Conservation (phyloP, 106 monocot species). For the Dendrobium officinale region DNA sequence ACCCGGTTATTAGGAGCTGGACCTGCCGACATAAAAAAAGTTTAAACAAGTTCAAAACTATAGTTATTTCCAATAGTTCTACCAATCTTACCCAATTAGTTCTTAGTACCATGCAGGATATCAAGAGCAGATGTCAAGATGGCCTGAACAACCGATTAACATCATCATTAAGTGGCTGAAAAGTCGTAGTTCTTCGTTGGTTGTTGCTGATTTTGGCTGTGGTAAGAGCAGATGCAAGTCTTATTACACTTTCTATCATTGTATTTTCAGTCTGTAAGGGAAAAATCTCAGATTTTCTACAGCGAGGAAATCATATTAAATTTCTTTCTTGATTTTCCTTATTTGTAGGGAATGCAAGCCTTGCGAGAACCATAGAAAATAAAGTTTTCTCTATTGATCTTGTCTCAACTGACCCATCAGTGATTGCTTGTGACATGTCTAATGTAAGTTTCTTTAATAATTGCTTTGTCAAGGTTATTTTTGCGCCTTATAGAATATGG, state of each 20-base stretch:
- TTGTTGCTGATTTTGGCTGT: conserved; percentile 99
- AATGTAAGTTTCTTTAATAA: conserved; percentile 35
- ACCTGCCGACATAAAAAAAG: background rate
- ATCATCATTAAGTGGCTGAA: conserved; percentile 84
- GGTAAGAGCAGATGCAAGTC: conserved; percentile 39
- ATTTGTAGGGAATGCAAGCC: conserved; percentile 68
- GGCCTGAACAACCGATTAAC: conserved; percentile 92
- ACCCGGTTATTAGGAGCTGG: background rate
- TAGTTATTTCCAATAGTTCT: background rate
- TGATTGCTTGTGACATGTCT: conserved; percentile 98
- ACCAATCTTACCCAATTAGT: background rate
- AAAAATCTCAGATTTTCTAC: background rate
- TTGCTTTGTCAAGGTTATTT: background rate
- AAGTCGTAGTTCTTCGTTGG: conserved; percentile 44
- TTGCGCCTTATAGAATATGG: background rate
- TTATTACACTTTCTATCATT: background rate
- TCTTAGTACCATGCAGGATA: conserved; percentile 96
- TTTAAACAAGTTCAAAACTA: background rate
- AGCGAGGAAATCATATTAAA: background rate
- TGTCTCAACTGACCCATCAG: conserved; percentile 82
- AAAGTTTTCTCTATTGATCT: conserved; percentile 96
- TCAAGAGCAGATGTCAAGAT: conserved; percentile 90
- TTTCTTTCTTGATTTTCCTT: background rate
- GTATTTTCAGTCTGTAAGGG: background rate
- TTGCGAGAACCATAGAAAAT: conserved; percentile 78